Base-by-base conservation (phyloP, 164 flowering plant species). In the Tetrastigma voinierianum region DNA sequence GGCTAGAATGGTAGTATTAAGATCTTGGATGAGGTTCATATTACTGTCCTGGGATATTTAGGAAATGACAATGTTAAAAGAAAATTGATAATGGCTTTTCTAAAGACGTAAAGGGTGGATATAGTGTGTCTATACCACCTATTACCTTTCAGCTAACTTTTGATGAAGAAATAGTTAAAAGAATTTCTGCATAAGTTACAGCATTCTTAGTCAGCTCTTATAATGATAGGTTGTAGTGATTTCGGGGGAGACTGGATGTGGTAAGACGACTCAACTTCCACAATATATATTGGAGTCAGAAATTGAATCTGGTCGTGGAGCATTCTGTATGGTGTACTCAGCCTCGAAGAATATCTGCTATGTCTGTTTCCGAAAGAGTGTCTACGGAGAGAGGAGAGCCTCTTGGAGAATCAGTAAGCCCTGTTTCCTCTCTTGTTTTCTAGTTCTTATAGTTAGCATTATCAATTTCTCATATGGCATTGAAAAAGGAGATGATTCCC, bases 181-280 rank as follows among this genome's bases (percentile, higher is more conserved):
- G 6, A 32, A 32, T 32, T 7, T 32, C 40, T 32, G 40, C 40
- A 32, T 4, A 32, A 32, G 40, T 32, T 32, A 32, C 40, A 55
- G n/a, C 32, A 44, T 62, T 40, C 60, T 17, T 18, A n/a, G 40
- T 64, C 1, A 17, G 16, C 12, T 61, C 18, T 21, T 23, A 54
- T 32, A 19, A 60, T 69, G 47, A 57, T 67, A 96, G 99, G 98
- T 96, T 5, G 78, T 90, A 25, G 97, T 96, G 45, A 84, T 96
- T 66, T 96, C 99, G 56, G 99, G 99, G 18, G 99, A 96, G 82
- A 96, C 99, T 67, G 99, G 99, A 67, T 95, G 99, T 82, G 99
- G 99, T 53, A 95, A 95, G 81, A 95, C 99, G 64, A 95, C 99
- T 48, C 99, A 96, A 75, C 93, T 96, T 80, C 99, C 99, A 59